These are phyloP conservation scores for Lactarius psammicola DNA, from an alignment of 768 basidiomycete genomes.

Conservation along the genomic window DNA sequence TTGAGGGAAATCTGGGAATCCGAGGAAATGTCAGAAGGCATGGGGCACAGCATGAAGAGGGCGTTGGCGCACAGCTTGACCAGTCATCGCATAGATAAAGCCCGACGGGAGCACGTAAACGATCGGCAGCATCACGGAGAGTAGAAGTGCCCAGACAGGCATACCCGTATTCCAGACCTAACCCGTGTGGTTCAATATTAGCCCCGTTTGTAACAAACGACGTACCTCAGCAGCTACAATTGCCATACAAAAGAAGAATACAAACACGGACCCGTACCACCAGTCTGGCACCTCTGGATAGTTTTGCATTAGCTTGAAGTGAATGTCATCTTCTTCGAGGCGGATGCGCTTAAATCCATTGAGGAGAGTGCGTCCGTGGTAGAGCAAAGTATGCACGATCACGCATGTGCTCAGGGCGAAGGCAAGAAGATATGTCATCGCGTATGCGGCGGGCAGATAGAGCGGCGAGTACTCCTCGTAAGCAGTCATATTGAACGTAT, in stretches of 20 bases:
- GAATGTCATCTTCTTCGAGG: conserved; percentile 89
- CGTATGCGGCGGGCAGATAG: conserved; percentile 86
- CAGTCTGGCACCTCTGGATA: conserved; percentile 84
- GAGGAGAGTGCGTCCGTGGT: conserved; percentile 75
- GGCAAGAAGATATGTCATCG: conserved; percentile 84
- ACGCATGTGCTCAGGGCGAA: conserved; percentile 83
- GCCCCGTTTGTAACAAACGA: conserved; percentile 12
- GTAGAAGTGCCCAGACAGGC: conserved; percentile 81
- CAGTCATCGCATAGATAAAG: conserved; percentile 92
- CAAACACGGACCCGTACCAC: conserved; percentile 72
- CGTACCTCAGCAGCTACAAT: conserved; percentile 70
- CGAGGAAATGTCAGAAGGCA: conserved; percentile 1
- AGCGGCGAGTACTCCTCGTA: conserved; percentile 87
- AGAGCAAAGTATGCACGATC: conserved; percentile 84
- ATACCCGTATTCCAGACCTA: conserved; percentile 81
- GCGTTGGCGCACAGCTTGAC: conserved; percentile 57
- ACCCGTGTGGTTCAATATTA: neutral
- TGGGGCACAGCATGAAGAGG: conserved; percentile 9
- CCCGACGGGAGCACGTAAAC: conserved; percentile 88
- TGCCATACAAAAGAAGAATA: conserved; percentile 66
- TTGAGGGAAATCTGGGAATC: conserved; percentile 71
- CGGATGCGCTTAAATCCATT: conserved; percentile 69
- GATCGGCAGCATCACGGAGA: conserved; percentile 66
- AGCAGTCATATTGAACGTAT: conserved; percentile 69
- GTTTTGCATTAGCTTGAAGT: conserved; percentile 89